phyloP scores from a whole-genome alignment of 2,329 filamentous ascomycete species.

The Aureobasidium leucospermi region DNA sequence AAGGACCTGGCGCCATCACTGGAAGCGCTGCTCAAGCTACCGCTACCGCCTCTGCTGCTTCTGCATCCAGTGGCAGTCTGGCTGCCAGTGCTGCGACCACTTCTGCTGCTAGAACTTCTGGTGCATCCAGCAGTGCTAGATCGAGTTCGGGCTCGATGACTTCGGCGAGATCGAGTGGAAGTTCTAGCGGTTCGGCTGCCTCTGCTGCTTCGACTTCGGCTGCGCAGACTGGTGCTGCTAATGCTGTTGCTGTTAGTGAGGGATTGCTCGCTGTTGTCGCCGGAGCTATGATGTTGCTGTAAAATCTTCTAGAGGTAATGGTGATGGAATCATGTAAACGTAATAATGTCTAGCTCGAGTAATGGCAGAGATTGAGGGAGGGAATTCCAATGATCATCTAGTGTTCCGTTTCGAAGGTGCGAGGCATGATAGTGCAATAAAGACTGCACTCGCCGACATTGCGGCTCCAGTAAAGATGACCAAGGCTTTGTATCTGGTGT shows the following conservation, averaged over 20 bases:
- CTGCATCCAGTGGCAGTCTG: background rate
- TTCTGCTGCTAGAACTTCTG: background rate
- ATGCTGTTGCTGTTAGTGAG: background rate
- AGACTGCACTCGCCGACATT: background rate
- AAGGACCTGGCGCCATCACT: constrained; percentile 38
- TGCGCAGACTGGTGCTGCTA: background rate
- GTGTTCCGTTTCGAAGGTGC: background rate
- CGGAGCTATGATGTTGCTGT: constrained; percentile 9
- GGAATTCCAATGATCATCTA: background rate
- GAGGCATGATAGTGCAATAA: background rate
- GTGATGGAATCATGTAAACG: background rate
- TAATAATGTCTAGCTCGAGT: background rate
- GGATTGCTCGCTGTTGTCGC: constrained; percentile 1
- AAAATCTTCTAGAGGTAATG: background rate
- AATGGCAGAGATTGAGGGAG: background rate
- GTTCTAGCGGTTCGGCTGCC: background rate
- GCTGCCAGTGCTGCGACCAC: background rate
- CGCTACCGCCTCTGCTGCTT: background rate
- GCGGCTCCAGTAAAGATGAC: constrained; percentile 21
- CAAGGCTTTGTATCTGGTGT: constrained; percentile 16
- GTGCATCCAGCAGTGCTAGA: background rate
- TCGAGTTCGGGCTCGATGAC: no score
- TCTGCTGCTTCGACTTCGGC: background rate
- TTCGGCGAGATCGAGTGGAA: no score
- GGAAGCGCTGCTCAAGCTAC: constrained; percentile 22